Evolutionary conservation across 495 filamentous ascomycete species (phyloP).

Genomic region (Acidomyces sp.): DNA sequence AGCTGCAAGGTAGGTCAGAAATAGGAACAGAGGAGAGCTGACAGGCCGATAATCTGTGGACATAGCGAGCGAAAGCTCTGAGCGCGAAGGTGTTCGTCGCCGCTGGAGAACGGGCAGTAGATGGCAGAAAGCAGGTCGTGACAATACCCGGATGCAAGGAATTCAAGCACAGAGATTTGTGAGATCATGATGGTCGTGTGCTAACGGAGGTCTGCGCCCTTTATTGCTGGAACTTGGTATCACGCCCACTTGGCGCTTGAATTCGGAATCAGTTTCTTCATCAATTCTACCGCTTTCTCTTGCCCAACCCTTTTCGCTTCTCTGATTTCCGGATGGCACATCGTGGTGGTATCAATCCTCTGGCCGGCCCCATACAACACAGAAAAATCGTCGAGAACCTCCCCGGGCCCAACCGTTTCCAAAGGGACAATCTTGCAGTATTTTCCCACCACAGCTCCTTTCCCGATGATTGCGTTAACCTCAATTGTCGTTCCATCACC

Average conservation of each 20-base stretch:
- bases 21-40: too few relatives aligned
- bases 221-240: too few relatives aligned
- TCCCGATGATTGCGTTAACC: constrained; percentile 45
- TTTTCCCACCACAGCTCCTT: constrained; percentile 49
- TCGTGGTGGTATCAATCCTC: constrained; percentile 7
- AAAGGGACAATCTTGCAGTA: constrained; percentile 43
- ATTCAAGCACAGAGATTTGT: too few relatives aligned
- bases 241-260: constrained; percentile 7
- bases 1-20: too few relatives aligned
- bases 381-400: constrained; percentile 48
- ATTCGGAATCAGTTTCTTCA: constrained; percentile 12
- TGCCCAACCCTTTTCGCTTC: constrained; percentile 5
- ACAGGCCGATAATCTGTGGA: too few relatives aligned
- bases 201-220: too few relatives aligned
- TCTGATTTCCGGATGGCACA: constrained; percentile 6
- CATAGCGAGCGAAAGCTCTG: too few relatives aligned
- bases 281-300: constrained; percentile 5
- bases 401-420: constrained; percentile 40
- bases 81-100: too few relatives aligned
- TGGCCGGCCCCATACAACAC: constrained; percentile 45
- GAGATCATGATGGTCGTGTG: too few relatives aligned
- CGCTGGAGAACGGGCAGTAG: too few relatives aligned
- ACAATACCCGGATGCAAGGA: too few relatives aligned
- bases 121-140: too few relatives aligned
- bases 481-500: constrained; percentile 53